Base-by-base conservation (phyloP, 2,329 filamentous ascomycete species). In the Ophiosphaerella narmari region DNA sequence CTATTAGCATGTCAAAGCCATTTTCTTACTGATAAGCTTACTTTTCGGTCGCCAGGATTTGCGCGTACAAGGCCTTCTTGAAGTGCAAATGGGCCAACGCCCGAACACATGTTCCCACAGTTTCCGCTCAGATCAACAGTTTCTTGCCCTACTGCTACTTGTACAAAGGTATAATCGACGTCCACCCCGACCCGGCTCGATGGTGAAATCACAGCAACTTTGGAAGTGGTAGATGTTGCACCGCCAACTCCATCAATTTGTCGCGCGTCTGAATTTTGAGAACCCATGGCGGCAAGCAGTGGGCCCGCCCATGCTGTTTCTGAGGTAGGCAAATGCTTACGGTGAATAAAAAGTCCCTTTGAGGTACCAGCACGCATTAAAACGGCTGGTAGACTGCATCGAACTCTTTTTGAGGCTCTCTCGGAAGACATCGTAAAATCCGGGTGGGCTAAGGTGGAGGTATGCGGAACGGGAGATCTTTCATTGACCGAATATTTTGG, bases 191-290 rank as follows among this genome's bases (percentile, higher is more conserved):
- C 52, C 13, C 63, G 77, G 73, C 2, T 70, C 65, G 2, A 84
- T 78, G 1, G 74, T 0, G 78, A 80, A 2, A 90, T 76, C 1
- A 90, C 77, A 67, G 86, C 87, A 14, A 90, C 76, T 68, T 91
- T 91, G 46, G 84, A 87, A 2, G 87, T 81, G 24, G 82, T 86
- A 8, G 85, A 88, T 48, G 86, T 77, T 4, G 86, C 87, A 0
- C 84, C 86, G 2, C 87, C 87, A 64, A 90, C 78, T 3, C 87
- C 87, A 62, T 90, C 80, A 1, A 91, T 83, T 68, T 91, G 88
- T 1, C 88, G 80, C 1, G 82, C 85, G 66, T 86, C 78, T 0
- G 80, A 75, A 58, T 90, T 87, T 0, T 85, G 86, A 8, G 83
- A 85, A 21, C 86, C 86, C 70, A 89, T 84, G 7, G 78, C 79